Percentiles rank a stretch among this genome's conserved stretches.
phyloP scores from a whole-genome alignment of 169 alveolate species.

The Perkinsus marinus region DNA sequence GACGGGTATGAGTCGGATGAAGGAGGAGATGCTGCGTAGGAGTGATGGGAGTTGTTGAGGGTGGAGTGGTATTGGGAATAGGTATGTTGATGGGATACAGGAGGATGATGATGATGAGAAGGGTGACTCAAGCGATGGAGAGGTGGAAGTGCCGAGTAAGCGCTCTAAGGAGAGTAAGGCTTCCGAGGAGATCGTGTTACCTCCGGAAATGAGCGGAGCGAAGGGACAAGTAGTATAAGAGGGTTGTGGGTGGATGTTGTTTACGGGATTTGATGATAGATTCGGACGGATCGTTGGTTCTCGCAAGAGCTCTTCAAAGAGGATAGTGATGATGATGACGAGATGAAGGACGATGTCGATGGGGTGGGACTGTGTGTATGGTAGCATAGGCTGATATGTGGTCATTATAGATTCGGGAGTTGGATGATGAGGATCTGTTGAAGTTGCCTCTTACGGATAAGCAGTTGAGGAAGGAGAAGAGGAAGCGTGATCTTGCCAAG shows the following conservation, averaged over 20 bases:
- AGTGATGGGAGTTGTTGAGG: background rate
- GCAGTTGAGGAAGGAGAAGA: background rate
- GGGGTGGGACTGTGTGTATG: background rate
- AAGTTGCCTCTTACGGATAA: background rate
- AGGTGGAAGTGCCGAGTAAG: background rate
- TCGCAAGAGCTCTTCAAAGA: slow-evolving; percentile 6
- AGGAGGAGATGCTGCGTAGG: background rate
- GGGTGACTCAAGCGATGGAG: no score
- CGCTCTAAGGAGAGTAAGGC: background rate
- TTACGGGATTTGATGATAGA: no score
- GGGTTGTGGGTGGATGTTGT: no score
- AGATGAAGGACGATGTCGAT: background rate
- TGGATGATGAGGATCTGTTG: background rate
- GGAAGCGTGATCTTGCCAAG: background rate
- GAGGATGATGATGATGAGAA: background rate
- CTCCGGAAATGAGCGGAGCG: background rate
- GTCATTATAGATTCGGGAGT: background rate
- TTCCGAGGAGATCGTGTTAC: background rate
- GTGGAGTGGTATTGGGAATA: background rate
- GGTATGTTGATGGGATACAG: background rate
- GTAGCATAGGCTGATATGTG: background rate
- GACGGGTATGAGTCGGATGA: slow-evolving; percentile 1
- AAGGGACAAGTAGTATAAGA: background rate
- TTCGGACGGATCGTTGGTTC: slow-evolving; percentile 5
- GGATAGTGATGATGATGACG: background rate